Conservation (phyloP, 2,329 filamentous ascomycete species). For the Penicillium palitans region DNA sequence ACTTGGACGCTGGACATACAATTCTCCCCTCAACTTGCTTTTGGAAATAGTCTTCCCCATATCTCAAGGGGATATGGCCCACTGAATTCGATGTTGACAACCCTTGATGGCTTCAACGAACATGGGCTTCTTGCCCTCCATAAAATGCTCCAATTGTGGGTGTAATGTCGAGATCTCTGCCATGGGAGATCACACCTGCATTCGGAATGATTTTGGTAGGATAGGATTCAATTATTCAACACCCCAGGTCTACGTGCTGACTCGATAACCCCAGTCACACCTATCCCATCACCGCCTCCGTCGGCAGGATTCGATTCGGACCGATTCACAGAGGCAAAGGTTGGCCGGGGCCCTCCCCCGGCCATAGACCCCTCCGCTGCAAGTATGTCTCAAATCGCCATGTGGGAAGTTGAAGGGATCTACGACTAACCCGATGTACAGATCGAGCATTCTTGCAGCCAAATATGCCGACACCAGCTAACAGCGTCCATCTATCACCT, state of each 20-base stretch:
- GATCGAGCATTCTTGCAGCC: conserved; percentile 49
- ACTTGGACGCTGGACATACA: background rate
- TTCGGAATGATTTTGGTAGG: conserved; percentile 44
- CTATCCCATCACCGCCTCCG: conserved; percentile 30
- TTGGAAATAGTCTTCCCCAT: conserved; percentile 2
- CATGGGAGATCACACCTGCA: conserved; percentile 83
- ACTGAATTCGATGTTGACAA: conserved; percentile 15
- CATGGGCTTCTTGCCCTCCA: conserved; percentile 72
- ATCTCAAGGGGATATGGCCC: conserved; percentile 9
- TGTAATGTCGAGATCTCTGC: conserved; percentile 76
- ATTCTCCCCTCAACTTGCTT: conserved; percentile 10
- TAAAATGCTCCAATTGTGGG: conserved; percentile 84
- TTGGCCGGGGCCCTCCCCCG: conserved; percentile 51
- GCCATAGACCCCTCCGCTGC: conserved; percentile 59
- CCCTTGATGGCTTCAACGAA: conserved; percentile 47
- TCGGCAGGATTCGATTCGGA: conserved; percentile 30
- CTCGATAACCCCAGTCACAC: conserved; percentile 14
- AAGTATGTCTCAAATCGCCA: conserved; percentile 48
- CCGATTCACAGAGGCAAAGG: conserved; percentile 34
- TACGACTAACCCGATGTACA: conserved; percentile 22
- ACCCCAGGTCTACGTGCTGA: background rate
- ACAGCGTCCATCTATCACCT: conserved; percentile 64
- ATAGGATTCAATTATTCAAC: conserved; percentile 26
- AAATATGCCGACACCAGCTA: conserved; percentile 64
- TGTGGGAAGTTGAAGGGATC: background rate